phyloP scores from a whole-genome alignment of 805 yeast genomes.

The Komagataella pseudopastoris region DNA sequence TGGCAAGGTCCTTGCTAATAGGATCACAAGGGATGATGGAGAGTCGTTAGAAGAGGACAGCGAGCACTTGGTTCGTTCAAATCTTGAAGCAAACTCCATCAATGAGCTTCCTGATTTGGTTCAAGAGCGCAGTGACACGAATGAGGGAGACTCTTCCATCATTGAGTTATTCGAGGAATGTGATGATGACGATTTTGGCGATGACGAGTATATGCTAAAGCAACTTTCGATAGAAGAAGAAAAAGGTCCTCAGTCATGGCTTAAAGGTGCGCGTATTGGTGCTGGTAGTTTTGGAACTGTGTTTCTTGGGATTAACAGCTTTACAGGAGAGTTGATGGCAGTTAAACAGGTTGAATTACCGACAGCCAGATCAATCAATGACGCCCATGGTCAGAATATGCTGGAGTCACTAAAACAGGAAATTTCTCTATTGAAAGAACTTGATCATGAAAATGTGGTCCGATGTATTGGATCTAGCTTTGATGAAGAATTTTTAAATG shows the following conservation, averaged over 20 bases:
- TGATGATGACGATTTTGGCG: conserved; percentile 17
- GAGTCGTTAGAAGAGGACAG: background rate
- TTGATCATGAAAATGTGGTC: conserved; percentile 87
- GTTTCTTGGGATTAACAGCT: conserved; percentile 79
- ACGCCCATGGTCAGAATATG: conserved; percentile 27
- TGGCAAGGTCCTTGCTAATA: conserved; percentile 50
- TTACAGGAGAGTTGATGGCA: conserved; percentile 94
- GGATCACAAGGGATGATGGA: conserved; percentile 8
- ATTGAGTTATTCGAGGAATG: conserved; percentile 31
- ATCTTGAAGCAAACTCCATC: conserved; percentile 27
- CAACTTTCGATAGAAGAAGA: conserved; percentile 22
- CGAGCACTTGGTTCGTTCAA: background rate
- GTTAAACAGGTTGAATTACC: conserved; percentile 85
- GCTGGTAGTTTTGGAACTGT: conserved; percentile 94
- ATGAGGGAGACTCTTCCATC: conserved; percentile 21
- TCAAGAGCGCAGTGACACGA: conserved; percentile 15
- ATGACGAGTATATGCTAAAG: conserved; percentile 24
- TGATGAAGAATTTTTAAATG: conserved; percentile 59
- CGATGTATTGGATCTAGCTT: conserved; percentile 81
- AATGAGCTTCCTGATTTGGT: conserved; percentile 27
- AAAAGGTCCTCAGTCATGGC: conserved; percentile 71
- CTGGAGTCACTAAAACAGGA: conserved; percentile 75
- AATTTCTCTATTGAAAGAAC: conserved; percentile 59
- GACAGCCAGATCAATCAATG: conserved; percentile 15
- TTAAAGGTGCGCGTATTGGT: conserved; percentile 86